A percentile compares a stretch with the other conserved stretches of the same genome.
Evolutionary conservation across 1,284 basidiomycete species (phyloP).

Genomic region (Jaminaea rosea): DNA sequence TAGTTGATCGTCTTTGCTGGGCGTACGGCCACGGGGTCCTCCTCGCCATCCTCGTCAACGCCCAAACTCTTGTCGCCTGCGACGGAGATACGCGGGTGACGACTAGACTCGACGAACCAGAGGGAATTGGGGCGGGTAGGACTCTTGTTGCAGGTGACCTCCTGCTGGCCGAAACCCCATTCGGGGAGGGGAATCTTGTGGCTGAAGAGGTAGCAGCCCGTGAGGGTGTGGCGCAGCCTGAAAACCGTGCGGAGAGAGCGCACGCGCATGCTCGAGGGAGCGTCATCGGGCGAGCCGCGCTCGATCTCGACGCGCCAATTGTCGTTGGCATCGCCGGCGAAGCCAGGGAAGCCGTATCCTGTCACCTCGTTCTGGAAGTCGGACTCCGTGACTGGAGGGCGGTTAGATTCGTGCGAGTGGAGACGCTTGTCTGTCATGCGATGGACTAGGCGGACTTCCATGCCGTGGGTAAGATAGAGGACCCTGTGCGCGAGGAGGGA

Average conservation of each 20-base stretch:
- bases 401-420: slow-evolving; percentile 78
- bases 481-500: no score
- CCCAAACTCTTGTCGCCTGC: background rate
- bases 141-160: slow-evolving; percentile 94
- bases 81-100: slow-evolving; percentile 54
- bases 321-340: slow-evolving; percentile 76
- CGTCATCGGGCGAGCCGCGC: slow-evolving; percentile 52
- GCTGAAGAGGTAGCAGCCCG: slow-evolving; percentile 92
- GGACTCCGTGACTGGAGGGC: slow-evolving; percentile 91
- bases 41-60: slow-evolving; percentile 6
- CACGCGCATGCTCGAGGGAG: slow-evolving; percentile 55
- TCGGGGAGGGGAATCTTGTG: slow-evolving; percentile 95
- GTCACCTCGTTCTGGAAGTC: slow-evolving; percentile 99
- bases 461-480: slow-evolving; percentile 59
- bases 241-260: slow-evolving; percentile 75
- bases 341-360: slow-evolving; percentile 76
- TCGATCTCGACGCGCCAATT: slow-evolving; percentile 90
- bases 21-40: slow-evolving; percentile 3
- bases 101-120: slow-evolving; percentile 87
- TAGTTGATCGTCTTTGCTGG: slow-evolving; percentile 57
- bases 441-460: slow-evolving; percentile 76
- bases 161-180: slow-evolving; percentile 97
- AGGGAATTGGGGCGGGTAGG: slow-evolving; percentile 69
- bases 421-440: slow-evolving; percentile 71
- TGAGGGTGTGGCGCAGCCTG: slow-evolving; percentile 71